Percentiles rank a stretch among this genome's conserved stretches.
These are phyloP conservation scores for Vigna radiata DNA, from an alignment of 306 rosid genomes.

Conservation along the genomic window DNA sequence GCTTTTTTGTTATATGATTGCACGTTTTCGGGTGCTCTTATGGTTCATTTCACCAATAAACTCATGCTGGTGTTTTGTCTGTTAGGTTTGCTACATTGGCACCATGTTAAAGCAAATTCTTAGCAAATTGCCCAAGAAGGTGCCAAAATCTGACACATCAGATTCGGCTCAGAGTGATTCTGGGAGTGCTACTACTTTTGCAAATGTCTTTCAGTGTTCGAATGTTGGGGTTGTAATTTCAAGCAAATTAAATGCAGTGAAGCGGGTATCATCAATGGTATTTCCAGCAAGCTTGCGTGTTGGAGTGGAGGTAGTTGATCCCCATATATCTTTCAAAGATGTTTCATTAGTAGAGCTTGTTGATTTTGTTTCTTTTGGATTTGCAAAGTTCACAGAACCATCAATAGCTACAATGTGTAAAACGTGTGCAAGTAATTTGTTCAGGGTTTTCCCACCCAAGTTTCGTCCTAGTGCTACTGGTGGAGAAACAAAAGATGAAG, in stretches of 20 bases:
- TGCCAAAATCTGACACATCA: conserved; percentile 3
- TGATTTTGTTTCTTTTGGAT: conserved; percentile 5
- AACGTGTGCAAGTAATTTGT: conserved; percentile 19
- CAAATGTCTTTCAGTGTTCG: conserved; percentile 5
- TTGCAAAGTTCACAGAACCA: conserved; percentile 23
- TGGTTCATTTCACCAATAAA: background rate
- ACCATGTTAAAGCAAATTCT: conserved; percentile 27
- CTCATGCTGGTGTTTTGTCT: background rate
- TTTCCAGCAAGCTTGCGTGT: conserved; percentile 9
- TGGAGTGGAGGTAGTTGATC: conserved; percentile 16
- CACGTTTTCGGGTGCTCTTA: background rate
- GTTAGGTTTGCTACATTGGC: background rate
- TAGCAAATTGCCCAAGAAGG: conserved; percentile 16
- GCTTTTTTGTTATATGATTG: background rate
- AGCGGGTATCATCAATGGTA: background rate
- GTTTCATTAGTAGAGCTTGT: background rate
- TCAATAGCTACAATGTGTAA: background rate
- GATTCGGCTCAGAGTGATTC: conserved; percentile 7
- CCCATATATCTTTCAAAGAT: background rate
- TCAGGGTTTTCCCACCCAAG: conserved; percentile 13
- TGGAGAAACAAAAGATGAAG: conserved; percentile 22
- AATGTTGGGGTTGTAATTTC: conserved; percentile 5
- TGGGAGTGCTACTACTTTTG: conserved; percentile 1
- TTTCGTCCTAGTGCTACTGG: conserved; percentile 2
- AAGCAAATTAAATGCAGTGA: conserved; percentile 9